Base-by-base conservation (phyloP, 257 asterid genomes). In the Mitragyna speciosa region DNA sequence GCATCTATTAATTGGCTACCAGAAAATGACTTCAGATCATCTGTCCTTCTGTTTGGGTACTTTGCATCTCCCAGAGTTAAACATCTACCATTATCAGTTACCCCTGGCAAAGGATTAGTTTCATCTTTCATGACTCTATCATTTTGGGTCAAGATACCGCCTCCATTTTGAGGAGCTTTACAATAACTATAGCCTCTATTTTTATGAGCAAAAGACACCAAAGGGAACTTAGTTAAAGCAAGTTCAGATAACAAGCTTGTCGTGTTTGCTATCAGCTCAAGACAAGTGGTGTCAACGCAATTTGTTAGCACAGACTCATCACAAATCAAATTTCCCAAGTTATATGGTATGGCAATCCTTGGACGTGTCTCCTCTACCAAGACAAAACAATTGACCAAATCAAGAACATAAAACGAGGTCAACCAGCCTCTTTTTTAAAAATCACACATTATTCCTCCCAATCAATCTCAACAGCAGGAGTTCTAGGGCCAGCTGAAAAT, bases 251-350 rank as follows among this genome's bases (percentile, higher is more conserved):
- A 75, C 61, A 76, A 83, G 78, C 81, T 79, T 16, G 67, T 65
- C 17, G 88, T 74, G 87, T 78, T 83, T 70, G 88, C 70, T 61
- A 84, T 80, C 63, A 89, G 84, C 83, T 91, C 92, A 76, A 87
- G 79, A 61, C 91, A 91, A 71, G 83, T 36, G 71, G 88, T 67
- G 73, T 89, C 90, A 58, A 88, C 81, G 63, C 90, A 41, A 54
- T 82, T 82, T n/a, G 91, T 72, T 16, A 85, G 82, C 30, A 86
- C 79, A 0, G 90, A 83, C 73, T 90, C 92, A 72, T 91, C 96
- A 31, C 49, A 67, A 36, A 90, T 84, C 86, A 89, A 56, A 79
- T 82, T 86, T 73, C 89, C 89, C 56, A 87, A 86, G 70, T 85
- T 84, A 84, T 78, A 88, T 45, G 89, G 87, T 73, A 85, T 83